Conservation (phyloP, 306 rosid genomes). For the barrel medic (Medicago truncatula) region DNA sequence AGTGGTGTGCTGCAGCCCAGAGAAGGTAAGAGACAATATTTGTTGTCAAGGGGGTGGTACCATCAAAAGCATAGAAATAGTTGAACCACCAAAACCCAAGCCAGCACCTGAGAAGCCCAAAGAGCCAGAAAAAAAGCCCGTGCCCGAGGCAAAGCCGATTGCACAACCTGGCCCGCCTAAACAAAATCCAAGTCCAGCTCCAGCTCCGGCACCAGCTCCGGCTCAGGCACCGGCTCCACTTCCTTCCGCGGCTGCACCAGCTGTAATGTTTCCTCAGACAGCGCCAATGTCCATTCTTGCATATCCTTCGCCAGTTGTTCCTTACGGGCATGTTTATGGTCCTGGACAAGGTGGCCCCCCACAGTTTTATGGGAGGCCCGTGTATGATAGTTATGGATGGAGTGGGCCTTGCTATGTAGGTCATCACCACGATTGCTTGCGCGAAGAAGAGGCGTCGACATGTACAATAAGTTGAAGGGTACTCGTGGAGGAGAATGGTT, state of each 20-base stretch:
- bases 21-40: slow-evolving; percentile 56
- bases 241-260: background rate
- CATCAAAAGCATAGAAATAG: slow-evolving; percentile 65
- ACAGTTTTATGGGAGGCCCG: slow-evolving; percentile 39
- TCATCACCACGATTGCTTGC: slow-evolving; percentile 38
- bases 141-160: background rate
- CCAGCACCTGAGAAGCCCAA: slow-evolving; percentile 2
- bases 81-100: slow-evolving; percentile 45
- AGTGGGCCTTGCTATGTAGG: slow-evolving; percentile 31
- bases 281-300: background rate
- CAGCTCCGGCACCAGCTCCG: background rate
- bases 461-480: slow-evolving; percentile 38
- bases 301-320: slow-evolving; percentile 9
- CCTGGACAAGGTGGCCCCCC: slow-evolving; percentile 36
- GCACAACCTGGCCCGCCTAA: slow-evolving; percentile 5
- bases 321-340: slow-evolving; percentile 33
- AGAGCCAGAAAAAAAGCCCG: background rate
- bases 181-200: background rate
- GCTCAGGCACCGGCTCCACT: background rate
- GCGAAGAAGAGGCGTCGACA: slow-evolving; percentile 47
- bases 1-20: slow-evolving; percentile 75
- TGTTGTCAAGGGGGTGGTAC: slow-evolving; percentile 51
- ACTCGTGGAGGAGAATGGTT: background rate
- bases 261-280: background rate
- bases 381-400: slow-evolving; percentile 57